Evolutionary conservation across 2,329 filamentous ascomycete genomes (phyloP), one percentile per base, ranked within the genome.

Genomic region (Alternaria sp.): DNA sequence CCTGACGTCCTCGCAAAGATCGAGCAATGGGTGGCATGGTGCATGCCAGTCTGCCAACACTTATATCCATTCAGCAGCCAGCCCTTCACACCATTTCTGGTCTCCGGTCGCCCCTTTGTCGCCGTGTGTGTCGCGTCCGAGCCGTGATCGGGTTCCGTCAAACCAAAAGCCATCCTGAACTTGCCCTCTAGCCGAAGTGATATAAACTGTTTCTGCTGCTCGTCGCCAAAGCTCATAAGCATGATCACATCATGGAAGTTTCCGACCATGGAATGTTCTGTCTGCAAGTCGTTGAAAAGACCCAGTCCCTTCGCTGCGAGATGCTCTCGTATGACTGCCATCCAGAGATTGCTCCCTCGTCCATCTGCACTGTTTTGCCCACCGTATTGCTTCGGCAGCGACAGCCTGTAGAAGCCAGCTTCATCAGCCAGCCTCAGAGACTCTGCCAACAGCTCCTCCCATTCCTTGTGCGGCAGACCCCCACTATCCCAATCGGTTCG

Each of bases 41-140:
- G 86, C 74, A 86, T 86, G 3, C 86, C 86, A 2, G 85, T 88
- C 78, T 88, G 86, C 86, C 86, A 89, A 74, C 85, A 86, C 77
- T 89, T 88, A 46, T 77, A 79, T 3, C 86, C 86, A 45, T 83
- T 84, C 65, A 88, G 81, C 64, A 83, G 46, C 77, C 81, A 87
- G 6, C 82, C 82, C 2, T 78, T 70, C 4, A 77, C 75, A 0
- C 81, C 83, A 46, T 81, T 77, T 3, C 76, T 77, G 11, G 67
- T 79, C 64, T 81, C 79, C 24, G 77, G 79, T 31, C 65, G 74
- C 2, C 84, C 86, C 26, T 72, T 77, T 0, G 86, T 88, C 23
- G 80, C 82, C 84, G 88, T 87, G 67, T 85, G 83, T 3, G 86
- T 88, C 5, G 85, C 86, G 73, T 88, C 86, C 58, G 83, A 86